These are phyloP conservation scores for Chrysoporthe puriensis DNA, from an alignment of 2,329 filamentous ascomycete species.

Conservation along the genomic window DNA sequence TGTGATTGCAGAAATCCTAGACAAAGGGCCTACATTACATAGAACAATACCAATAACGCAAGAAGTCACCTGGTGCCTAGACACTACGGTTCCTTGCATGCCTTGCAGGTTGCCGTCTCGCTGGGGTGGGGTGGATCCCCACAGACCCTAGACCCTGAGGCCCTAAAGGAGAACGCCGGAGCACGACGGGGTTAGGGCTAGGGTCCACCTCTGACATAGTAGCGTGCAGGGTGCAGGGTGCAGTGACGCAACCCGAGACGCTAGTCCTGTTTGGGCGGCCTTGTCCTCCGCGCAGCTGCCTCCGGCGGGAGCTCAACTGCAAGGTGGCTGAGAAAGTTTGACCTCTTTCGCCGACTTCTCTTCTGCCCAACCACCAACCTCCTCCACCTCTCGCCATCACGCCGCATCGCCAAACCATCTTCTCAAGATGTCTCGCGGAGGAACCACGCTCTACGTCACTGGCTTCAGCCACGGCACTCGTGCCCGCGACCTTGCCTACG, in stretches of 20 bases:
- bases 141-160: background rate
- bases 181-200: background rate
- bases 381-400: slow-evolving; percentile 15
- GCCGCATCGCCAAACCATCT: slow-evolving; percentile 25
- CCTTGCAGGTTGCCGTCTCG: background rate
- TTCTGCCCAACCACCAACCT: slow-evolving; percentile 7
- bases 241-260: slow-evolving; percentile 7
- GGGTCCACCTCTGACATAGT: too few relatives aligned
- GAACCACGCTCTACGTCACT: slow-evolving; percentile 96
- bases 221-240: background rate
- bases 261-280: slow-evolving; percentile 9
- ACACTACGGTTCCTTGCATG: background rate
- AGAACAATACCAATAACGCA: background rate
- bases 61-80: too few relatives aligned
- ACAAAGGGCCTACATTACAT: background rate
- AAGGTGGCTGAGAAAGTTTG: slow-evolving; percentile 20
- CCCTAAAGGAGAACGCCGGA: background rate
- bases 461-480: slow-evolving; percentile 99
- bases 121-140: background rate
- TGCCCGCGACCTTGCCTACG: slow-evolving; percentile 98
- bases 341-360: slow-evolving; percentile 7
- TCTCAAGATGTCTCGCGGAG: slow-evolving; percentile 80
- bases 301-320: slow-evolving; percentile 6
- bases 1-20: slow-evolving; percentile 39
- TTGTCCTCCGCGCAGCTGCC: slow-evolving; percentile 10